These are phyloP conservation scores for Globisporangium lucens DNA, from an alignment of 352 stramenopile species.

Conservation along the genomic window DNA sequence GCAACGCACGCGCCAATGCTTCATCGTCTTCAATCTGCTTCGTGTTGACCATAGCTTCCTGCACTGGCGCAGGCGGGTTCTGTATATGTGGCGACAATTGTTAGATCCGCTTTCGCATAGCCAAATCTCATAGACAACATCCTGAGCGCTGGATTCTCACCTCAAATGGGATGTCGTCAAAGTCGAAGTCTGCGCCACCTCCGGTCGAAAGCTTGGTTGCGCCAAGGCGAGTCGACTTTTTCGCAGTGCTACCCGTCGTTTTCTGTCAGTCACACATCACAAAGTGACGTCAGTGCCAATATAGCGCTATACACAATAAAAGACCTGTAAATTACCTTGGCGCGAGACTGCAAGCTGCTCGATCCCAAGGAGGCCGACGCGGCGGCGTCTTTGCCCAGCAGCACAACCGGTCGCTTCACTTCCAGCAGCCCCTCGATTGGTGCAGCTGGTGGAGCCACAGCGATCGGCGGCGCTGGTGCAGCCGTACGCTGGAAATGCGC, in stretches of 20 bases:
- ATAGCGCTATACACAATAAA: background rate
- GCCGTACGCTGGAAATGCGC: conserved; percentile 49
- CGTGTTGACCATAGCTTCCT: conserved; percentile 27
- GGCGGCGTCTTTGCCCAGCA: conserved; percentile 62
- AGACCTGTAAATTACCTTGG: conserved; percentile 36
- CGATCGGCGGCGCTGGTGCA: conserved; percentile 3
- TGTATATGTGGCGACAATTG: conserved; percentile 13
- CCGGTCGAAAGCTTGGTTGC: conserved; percentile 77
- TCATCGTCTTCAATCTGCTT: conserved; percentile 89
- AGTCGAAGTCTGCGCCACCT: conserved; percentile 72
- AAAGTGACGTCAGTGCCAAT: background rate
- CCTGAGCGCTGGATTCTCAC: conserved; percentile 21
- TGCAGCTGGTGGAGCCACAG: conserved; percentile 12
- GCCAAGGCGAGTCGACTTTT: conserved; percentile 55
- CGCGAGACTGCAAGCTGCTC: conserved; percentile 50
- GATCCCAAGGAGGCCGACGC: conserved; percentile 35
- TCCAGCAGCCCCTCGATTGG: conserved; percentile 36
- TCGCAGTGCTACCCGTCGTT: conserved; percentile 30
- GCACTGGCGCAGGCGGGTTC: conserved; percentile 58
- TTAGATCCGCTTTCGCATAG: background rate
- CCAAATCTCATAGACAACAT: background rate
- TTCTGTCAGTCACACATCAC: conserved; percentile 21
- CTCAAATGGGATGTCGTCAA: conserved; percentile 87
- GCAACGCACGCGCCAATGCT: conserved; percentile 73
- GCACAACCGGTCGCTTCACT: conserved; percentile 66